phyloP scores from a whole-genome alignment of 768 basidiomycete genomes.

The Amanita fuliginea region DNA sequence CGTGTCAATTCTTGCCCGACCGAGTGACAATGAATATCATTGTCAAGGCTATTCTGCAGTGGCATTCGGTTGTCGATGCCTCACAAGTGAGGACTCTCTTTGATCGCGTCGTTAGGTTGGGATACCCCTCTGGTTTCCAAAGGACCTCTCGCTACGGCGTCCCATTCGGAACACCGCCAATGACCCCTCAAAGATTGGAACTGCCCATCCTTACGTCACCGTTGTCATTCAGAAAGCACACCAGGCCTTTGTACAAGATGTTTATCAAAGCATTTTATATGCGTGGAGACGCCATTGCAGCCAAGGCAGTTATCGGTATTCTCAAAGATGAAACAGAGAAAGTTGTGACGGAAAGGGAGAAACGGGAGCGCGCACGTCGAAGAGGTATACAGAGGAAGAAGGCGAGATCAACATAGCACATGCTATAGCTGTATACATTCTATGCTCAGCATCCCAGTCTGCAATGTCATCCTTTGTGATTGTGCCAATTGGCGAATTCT shows the following conservation, averaged over 20 bases:
- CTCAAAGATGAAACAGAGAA: conserved; percentile 32
- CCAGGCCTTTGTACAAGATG: conserved; percentile 63
- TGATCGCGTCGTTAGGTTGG: conserved; percentile 47
- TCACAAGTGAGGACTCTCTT: conserved; percentile 44
- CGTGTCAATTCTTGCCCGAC: conserved; percentile 48
- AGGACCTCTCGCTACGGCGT: conserved; percentile 19
- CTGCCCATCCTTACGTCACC: conserved; percentile 27
- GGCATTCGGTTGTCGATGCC: conserved; percentile 32
- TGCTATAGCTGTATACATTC: no score
- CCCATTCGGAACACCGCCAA: conserved; percentile 33
- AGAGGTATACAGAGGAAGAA: conserved; percentile 22
- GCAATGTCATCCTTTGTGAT: conserved; percentile 19
- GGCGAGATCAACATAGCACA: not conserved
- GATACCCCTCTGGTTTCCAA: conserved; percentile 37
- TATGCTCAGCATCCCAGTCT: conserved; percentile 24
- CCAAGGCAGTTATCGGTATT: conserved; percentile 42
- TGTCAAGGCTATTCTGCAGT: conserved; percentile 46
- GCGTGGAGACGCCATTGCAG: conserved; percentile 42
- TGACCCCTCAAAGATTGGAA: conserved; percentile 11
- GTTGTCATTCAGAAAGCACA: conserved; percentile 46
- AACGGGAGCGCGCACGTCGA: conserved; percentile 18
- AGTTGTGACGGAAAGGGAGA: conserved; percentile 20
- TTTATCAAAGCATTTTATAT: conserved; percentile 56
- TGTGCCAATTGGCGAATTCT: conserved; percentile 35
- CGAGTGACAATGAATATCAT: conserved; percentile 63